A percentile compares a stretch with the other conserved stretches of the same genome.
These are phyloP conservation scores for Babjeviella inositovora DNA, from an alignment of 805 yeast genomes.

Conservation along the genomic window DNA sequence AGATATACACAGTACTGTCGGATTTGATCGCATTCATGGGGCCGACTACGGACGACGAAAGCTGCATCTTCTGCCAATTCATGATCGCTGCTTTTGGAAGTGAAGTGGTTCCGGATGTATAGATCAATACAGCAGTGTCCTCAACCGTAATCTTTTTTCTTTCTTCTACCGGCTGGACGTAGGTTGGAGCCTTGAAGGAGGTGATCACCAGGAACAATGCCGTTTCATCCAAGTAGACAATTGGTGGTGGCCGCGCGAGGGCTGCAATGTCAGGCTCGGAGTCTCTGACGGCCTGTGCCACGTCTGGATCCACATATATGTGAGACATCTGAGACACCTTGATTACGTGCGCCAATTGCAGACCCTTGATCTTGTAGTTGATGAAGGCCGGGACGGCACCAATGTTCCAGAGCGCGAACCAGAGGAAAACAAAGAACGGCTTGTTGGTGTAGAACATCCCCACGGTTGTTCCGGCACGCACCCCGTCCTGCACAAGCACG, in stretches of 20 bases:
- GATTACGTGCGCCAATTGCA: conserved; percentile 68
- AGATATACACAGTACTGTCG: conserved; percentile 54
- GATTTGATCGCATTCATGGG: conserved; percentile 43
- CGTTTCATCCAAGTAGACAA: conserved; percentile 35
- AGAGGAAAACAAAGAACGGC: conserved; percentile 62
- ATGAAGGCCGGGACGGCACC: conserved; percentile 84
- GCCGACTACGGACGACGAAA: conserved; percentile 61
- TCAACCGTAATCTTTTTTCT: conserved; percentile 39
- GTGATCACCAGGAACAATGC: conserved; percentile 21
- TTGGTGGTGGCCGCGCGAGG: too few species aligned
- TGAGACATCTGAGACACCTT: conserved; percentile 46
- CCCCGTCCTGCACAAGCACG: conserved; percentile 44
- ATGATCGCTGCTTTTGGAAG: conserved; percentile 87
- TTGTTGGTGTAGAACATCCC: conserved; percentile 71
- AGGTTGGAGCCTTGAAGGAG: conserved; percentile 26
- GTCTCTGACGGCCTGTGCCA: conserved; percentile 32
- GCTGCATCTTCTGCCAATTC: conserved; percentile 74
- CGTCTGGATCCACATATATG: conserved; percentile 63
- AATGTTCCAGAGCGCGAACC: conserved; percentile 83
- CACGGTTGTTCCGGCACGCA: conserved; percentile 50
- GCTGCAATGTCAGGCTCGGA: conserved; percentile 24
- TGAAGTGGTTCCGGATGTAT: conserved; percentile 92
- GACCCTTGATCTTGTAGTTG: conserved; percentile 63
- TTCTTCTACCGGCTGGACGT: conserved; percentile 42
- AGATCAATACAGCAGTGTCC: conserved; percentile 58